Conservation (phyloP, 495 filamentous ascomycete species). For the Penicillium dipodomyicola region DNA sequence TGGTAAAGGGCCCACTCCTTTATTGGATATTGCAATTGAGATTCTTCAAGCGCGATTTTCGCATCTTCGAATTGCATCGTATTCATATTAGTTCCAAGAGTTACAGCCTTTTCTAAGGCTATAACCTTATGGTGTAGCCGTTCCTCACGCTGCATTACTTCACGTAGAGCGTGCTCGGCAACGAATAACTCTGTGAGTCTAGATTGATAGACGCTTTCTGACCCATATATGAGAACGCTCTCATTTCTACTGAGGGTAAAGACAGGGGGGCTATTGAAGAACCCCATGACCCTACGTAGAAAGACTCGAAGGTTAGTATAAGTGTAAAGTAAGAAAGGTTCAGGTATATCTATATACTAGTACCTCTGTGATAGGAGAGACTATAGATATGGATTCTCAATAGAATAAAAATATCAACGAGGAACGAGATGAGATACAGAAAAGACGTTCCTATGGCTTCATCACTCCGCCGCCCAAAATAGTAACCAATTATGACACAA, state of each 20-base stretch:
- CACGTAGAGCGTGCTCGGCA: conserved; percentile 9
- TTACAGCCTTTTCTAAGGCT: conserved; percentile 9
- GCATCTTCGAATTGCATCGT: neutral
- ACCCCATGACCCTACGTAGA: neutral
- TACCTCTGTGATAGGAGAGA: neutral
- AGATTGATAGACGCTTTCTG: neutral
- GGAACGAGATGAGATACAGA: neutral
- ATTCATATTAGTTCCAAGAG: too few relatives aligned
- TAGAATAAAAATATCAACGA: neutral
- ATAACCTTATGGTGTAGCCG: neutral
- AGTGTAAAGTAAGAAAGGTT: neutral
- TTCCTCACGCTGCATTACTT: conserved; percentile 6
- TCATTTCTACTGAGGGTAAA: neutral
- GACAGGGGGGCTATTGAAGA: neutral
- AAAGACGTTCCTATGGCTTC: too few relatives aligned
- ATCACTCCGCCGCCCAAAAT: too few relatives aligned
- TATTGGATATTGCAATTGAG: neutral
- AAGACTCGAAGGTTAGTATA: neutral
- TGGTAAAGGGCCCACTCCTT: too few relatives aligned
- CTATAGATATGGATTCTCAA: neutral
- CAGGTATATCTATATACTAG: neutral
- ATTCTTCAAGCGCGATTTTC: conserved; percentile 1
- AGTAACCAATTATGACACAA: too few relatives aligned
- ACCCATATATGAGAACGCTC: neutral
- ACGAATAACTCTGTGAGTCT: neutral